Percentiles rank a stretch among this genome's conserved stretches.
Evolutionary conservation across 345 rosid species (phyloP).

Genomic region (Pugionium cornutum): DNA sequence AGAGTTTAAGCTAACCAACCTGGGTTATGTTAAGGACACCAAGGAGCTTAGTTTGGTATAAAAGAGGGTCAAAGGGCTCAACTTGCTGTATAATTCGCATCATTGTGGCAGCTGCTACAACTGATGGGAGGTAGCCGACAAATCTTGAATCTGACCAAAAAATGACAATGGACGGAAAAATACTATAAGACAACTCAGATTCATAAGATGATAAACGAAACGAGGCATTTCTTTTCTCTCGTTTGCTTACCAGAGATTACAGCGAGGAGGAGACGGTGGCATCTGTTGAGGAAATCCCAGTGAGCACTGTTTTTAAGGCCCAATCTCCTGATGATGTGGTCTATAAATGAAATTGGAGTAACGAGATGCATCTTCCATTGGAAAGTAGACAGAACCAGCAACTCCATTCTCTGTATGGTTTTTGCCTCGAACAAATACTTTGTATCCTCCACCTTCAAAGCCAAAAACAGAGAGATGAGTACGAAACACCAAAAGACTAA

Average conservation of each 20-base stretch:
- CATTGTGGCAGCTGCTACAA: slow-evolving; percentile 84
- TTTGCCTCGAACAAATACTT: slow-evolving; percentile 80
- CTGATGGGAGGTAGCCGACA: slow-evolving; percentile 68
- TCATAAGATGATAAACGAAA: slow-evolving; percentile 5
- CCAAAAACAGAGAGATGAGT: slow-evolving; percentile 17
- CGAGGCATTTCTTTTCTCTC: slow-evolving; percentile 6
- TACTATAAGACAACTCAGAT: slow-evolving; percentile 24
- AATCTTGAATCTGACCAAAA: slow-evolving; percentile 64
- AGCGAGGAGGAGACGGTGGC: slow-evolving; percentile 62
- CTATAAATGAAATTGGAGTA: slow-evolving; percentile 79
- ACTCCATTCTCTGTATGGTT: slow-evolving; percentile 92
- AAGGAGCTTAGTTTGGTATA: slow-evolving; percentile 57
- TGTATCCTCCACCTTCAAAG: slow-evolving; percentile 63
- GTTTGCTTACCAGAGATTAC: slow-evolving; percentile 62
- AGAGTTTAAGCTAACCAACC: slow-evolving; percentile 57
- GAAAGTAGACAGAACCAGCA: slow-evolving; percentile 80
- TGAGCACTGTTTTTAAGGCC: slow-evolving; percentile 59
- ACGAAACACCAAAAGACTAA: not conserved
- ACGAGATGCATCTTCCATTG: slow-evolving; percentile 91
- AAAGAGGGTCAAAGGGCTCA: slow-evolving; percentile 51
- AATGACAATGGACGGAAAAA: slow-evolving; percentile 5
- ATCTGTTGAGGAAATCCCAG: slow-evolving; percentile 70
- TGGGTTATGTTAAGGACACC: slow-evolving; percentile 55
- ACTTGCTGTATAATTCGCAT: slow-evolving; percentile 64
- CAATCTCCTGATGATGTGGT: slow-evolving; percentile 71